Conservation (phyloP, 2,329 filamentous ascomycete genomes). For the Colletotrichum lupini region DNA sequence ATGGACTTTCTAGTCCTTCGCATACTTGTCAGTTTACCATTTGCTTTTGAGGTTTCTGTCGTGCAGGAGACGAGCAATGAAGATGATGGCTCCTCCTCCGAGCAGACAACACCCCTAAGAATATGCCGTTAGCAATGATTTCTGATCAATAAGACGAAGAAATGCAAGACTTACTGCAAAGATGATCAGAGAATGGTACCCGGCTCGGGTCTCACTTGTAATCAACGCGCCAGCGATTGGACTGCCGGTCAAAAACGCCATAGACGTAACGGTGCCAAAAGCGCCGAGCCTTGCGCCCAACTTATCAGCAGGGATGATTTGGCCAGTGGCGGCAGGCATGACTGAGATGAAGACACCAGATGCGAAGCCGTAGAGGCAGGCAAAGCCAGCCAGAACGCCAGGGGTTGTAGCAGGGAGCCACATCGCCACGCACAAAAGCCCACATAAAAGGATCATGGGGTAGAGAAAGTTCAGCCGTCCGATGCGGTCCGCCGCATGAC, state of each 20-base stretch:
- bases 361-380: constrained; percentile 22
- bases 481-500: constrained; percentile 25
- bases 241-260: not conserved
- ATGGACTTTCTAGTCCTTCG: not conserved
- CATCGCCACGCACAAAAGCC: constrained; percentile 21
- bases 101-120: not conserved
- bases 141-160: not conserved
- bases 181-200: not conserved
- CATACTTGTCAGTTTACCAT: not conserved
- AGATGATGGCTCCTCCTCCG: not conserved
- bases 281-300: not conserved
- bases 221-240: not conserved
- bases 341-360: not conserved
- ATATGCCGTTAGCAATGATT: not conserved
- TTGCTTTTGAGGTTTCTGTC: not conserved
- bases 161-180: not conserved
- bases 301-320: not conserved
- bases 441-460: constrained; percentile 26
- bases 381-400: constrained; percentile 18
- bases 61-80: not conserved
- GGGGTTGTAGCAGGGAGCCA: constrained; percentile 25
- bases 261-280: not conserved
- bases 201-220: not conserved
- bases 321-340: not conserved
- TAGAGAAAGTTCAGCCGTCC: constrained; percentile 33